phyloP scores from a whole-genome alignment of 257 asterid genomes.

The Gardenia jasminoides region DNA sequence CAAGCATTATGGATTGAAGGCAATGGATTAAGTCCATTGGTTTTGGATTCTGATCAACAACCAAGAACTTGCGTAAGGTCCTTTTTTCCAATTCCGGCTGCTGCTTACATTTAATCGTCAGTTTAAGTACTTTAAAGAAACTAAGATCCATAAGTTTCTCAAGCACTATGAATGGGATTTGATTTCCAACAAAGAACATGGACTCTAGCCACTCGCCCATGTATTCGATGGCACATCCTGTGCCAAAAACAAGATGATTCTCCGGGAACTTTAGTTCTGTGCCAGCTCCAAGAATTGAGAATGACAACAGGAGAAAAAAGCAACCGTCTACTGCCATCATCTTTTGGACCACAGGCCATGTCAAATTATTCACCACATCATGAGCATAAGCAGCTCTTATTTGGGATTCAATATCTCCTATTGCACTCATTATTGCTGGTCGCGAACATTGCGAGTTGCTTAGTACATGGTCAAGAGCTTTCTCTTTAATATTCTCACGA shows the following conservation, averaged over 20 bases:
- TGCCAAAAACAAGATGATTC: conserved; percentile 3
- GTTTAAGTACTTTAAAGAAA: no score
- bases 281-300: background rate
- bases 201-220: no score
- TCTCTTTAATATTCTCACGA: background rate
- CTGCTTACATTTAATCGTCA: no score
- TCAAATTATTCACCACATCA: background rate
- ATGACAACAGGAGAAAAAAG: conserved; percentile 7
- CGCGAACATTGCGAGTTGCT: background rate
- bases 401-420: background rate
- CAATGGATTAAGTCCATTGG: conserved; percentile 1
- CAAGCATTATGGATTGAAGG: background rate
- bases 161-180: background rate
- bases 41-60: background rate
- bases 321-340: conserved; percentile 14
- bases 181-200: no score
- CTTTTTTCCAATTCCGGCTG: background rate
- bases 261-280: background rate
- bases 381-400: conserved; percentile 11
- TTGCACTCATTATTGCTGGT: background rate
- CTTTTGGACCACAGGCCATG: background rate
- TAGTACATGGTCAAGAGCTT: background rate
- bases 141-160: no score
- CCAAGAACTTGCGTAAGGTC: background rate
- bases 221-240: background rate